Evolutionary conservation across 1,284 basidiomycete species (phyloP), one percentile per base, ranked within the genome.

Genomic region (Boletus semigastroideus): DNA sequence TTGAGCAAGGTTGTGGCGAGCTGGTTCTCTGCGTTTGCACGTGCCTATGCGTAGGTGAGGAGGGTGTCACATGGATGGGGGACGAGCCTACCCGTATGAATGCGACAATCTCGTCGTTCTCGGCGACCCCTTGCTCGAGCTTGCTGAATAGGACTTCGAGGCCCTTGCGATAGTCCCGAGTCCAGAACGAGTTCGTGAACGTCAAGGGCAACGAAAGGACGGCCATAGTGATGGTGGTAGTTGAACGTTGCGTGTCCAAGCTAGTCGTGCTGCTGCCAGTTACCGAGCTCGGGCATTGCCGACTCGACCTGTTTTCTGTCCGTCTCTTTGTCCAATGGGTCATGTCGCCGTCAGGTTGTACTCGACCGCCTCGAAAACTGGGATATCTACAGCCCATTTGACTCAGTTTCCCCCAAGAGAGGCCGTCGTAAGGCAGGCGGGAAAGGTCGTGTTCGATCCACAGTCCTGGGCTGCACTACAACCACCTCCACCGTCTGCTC

Each of bases 161-260:
- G 31, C 92, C 92, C 52, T 75, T 81, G 37, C 90, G 78, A 66
- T 92, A 93, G 73, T 94, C 91, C 67, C 91, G 86, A 10, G 92
- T 83, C 92, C 92, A 95, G 76, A 95, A 95, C 34, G 91, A 93
- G 71, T 94, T 94, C 57, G 80, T 83, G 69, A 95, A 95, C 19
- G 82, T 83, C 57, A 91, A 77, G 28, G 92, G 92, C 62, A 94
- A 81, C 36, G 90, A 90, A 57, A 94, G 74, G 58, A 90, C 87
- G 58, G 91, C 87, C 90, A 93, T 37, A 38, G 48, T 37, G 52
- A n/a, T 41, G 25, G 25, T 25, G 7, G 25, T 25, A 5, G 25
- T 25, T 7, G 25, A 25, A 5, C 25, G 36, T 22, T 60, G 47
- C 34, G 54, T 43, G 63, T 46, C 43, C 82, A 83, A 43, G 22